Percentiles rank a stretch among this genome's conserved stretches.
Conservation (phyloP, 148 eudicot species). For the Persicaria tinctoria region DNA sequence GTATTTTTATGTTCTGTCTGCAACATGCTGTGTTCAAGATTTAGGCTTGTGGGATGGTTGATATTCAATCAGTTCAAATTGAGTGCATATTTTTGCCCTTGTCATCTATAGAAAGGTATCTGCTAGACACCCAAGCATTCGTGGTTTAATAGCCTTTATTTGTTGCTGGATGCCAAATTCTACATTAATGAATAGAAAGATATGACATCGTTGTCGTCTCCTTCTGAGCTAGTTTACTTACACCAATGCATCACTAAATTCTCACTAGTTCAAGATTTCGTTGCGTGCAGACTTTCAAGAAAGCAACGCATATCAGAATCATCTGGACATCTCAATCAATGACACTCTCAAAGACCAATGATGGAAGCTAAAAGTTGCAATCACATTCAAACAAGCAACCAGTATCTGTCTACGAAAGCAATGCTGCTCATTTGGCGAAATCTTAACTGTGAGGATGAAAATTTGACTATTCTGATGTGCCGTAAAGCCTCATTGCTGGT, state of each 20-base stretch:
- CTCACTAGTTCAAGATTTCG: not conserved
- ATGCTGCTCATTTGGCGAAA: not conserved
- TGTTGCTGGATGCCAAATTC: not conserved
- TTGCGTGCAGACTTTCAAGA: not conserved
- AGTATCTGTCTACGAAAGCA: not conserved
- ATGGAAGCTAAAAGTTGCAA: not conserved
- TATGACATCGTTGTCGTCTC: not conserved
- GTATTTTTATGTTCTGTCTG: too few relatives aligned
- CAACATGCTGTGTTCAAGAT: too few relatives aligned
- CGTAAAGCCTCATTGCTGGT: not conserved
- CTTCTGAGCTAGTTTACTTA: too few relatives aligned
- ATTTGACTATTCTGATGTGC: not conserved
- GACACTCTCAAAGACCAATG: not conserved
- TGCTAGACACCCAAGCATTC: not conserved
- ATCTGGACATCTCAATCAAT: not conserved
- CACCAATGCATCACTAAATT: too few relatives aligned
- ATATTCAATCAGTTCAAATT: not conserved
- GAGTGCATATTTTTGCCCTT: not conserved
- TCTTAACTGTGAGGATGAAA: not conserved
- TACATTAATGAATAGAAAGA: not conserved
- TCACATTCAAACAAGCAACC: conserved; percentile 1
- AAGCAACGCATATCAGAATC: conserved; percentile 2
- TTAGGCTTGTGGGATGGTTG: too few relatives aligned
- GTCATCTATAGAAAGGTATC: not conserved
- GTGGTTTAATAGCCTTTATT: not conserved